Evolutionary conservation across 2,329 filamentous ascomycete genomes (phyloP), one percentile per base, ranked within the genome.

Genomic region (Tolypocladium album): DNA sequence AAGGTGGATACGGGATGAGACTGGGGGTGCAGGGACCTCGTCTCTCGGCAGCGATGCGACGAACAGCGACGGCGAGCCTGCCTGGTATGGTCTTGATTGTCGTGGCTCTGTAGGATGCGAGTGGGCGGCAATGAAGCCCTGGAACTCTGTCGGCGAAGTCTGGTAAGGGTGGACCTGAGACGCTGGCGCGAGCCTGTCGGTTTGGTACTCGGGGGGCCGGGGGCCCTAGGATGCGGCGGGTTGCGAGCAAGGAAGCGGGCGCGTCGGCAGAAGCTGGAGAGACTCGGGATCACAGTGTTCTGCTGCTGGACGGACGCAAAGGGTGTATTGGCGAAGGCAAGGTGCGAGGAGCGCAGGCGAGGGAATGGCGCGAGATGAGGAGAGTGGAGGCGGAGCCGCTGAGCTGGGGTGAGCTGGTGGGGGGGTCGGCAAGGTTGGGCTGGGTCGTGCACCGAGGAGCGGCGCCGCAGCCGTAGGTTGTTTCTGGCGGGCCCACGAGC

Each of bases 321-420:
- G 47, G 8, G 24, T 17, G 47, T 6, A 15, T 52, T 27, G 11
- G 47, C 17, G 47, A 52, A 27, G 24, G 47, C 24, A 27, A 52
- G 47, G 20, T 52, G 47, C 47, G 47, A 31, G 15, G 47, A 34
- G 27, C 27, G 27, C 27, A 31, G 27, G 27, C 3, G 47, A 15
- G 31, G 34, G 50, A 31, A 31, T 4, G 47, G 50, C 27, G 50
- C 17, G 50, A 53, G 27, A 20, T n/a, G 31, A 36, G 20, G 58
- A 55, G 59, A 45, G 47, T 56, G 40, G 59, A 61, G 57, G 57
- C 59, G 57, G 56, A 50, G 43, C 13, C 22, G 56, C 36, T 34
- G 58, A 42, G 59, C 7, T 11, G 42, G 36, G 59, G 9, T 7
- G n/a, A 39, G 43, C 43, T 34, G 55, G 55, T 42, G 39, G 20